Evolutionary conservation across 345 rosid species (phyloP), one percentile per base, ranked within the genome.

Genomic region (Corchorus capsularis): DNA sequence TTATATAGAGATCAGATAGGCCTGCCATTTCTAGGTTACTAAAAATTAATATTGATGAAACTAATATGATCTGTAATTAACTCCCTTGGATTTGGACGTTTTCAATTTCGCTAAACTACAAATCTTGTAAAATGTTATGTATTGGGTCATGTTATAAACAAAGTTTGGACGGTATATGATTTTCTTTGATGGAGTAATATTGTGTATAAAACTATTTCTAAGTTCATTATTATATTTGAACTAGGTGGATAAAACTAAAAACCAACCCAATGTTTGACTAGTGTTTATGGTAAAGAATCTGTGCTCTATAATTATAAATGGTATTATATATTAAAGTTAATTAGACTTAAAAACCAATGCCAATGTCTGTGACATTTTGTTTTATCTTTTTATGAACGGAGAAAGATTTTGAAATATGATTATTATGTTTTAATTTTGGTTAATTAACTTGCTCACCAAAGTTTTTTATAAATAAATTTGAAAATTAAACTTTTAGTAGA

Each of bases 21-120:
- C 80, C 79, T 69, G 69, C 75, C 39, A 13, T 43, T 17, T 43
- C 43, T 34, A n/a, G 49, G n/a, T 27, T 62, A 14, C 11, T 27
- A 27, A 27, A 27, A 27, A 39, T 39, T 39, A n/a, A n/a, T n/a
- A 66, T 27, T 27, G 45, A 4, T n/a, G 6, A 45, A 66, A 45
- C 2, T 4, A 39, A 39, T 39, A 39, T 66, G 54, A 68, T 47
- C 69, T 72, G 79, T 61, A 64, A 32, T 16, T 63, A 45, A 15
- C 27, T 27, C 27, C 27, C 27, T 46, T 62, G 45, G 69, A 47
- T 52, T 68, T 52, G 74, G 79, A 76, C 63, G 72, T 16, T 15
- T 64, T 76, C 77, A 72, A 76, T 69, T 57, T 55, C 63, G 57
- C 71, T 12, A 72, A 73, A 63, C 37, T 79, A 81, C 82, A 79